Base-by-base conservation (phyloP, 1,284 basidiomycete genomes). In the Leccinum holopus region DNA sequence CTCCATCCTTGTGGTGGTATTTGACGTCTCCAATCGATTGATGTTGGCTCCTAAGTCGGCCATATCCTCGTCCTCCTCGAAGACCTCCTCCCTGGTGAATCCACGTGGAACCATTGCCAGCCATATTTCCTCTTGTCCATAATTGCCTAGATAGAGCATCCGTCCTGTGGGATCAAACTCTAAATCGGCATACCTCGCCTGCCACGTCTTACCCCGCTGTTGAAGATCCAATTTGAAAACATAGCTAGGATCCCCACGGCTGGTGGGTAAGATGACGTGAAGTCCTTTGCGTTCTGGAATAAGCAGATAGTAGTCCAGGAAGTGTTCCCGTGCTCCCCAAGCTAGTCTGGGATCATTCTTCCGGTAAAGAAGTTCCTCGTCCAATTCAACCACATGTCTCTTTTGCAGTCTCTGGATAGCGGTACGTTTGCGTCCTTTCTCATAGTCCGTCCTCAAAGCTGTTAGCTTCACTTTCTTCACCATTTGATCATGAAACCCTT, bases 91-190 rank as follows among this genome's bases (percentile, higher is more conserved):
- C 2, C 12, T 3, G 7, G 49, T 51, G 4, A 60, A 53, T 32
- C 7, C 12, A 10, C 30, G 16, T 0, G 25, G 30, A 32, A 53
- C 62, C 55, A 63, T 63, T 3, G 49, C 58, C 1, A 63, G 12
- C 62, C 62, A 63, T 35, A 44, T 44, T 18, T 60, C 62, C 10
- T 60, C 58, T 32, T 63, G 58, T 1, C 18, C 10, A 11, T 49
- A 52, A 12, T 7, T 53, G 8, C 62, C 58, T 6, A 63, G 47
- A 7, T 35, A 63, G 2, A 63, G 39, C 62, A 63, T 63, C 6
- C 37, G 12, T 35, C 62, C 58, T 3, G 32, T 35, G 0, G 55
- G 39, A 12, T 60, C 55, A 12, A 63, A 63, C 4, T 41, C 62
- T 4, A 63, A 32, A 18, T 63, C 55, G 1, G 30, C 6, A 37